Percentiles rank a stretch among this genome's conserved stretches.
Evolutionary conservation across 2,329 filamentous ascomycete genomes (phyloP).

Genomic region (Pseudogymnoascus sp.): DNA sequence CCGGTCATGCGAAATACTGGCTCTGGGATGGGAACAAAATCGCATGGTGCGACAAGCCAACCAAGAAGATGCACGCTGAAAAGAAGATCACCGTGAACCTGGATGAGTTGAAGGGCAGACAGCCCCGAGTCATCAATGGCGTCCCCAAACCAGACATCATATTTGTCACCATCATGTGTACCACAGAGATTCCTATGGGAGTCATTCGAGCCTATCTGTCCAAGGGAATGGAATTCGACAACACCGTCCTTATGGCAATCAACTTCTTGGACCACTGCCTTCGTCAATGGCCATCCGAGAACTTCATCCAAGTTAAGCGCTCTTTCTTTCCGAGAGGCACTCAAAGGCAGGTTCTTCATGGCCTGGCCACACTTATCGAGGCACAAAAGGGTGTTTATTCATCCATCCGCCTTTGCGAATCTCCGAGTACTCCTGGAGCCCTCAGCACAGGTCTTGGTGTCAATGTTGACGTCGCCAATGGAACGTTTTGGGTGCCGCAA

Average conservation of each 20-base stretch:
- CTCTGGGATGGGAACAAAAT: slow-evolving; percentile 79
- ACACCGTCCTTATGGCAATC: slow-evolving; percentile 66
- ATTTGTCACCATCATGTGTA: slow-evolving; percentile 53
- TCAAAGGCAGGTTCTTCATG: slow-evolving; percentile 17
- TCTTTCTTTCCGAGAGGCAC: slow-evolving; percentile 57
- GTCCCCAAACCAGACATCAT: slow-evolving; percentile 36
- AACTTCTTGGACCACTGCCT: slow-evolving; percentile 89
- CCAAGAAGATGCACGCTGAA: neutral
- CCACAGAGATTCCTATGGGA: slow-evolving; percentile 60
- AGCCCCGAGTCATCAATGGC: slow-evolving; percentile 28
- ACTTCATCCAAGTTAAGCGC: slow-evolving; percentile 65
- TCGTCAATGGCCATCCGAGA: slow-evolving; percentile 64
- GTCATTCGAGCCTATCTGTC: slow-evolving; percentile 59
- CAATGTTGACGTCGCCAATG: slow-evolving; percentile 88
- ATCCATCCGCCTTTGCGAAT: slow-evolving; percentile 66
- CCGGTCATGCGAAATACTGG: slow-evolving; percentile 42
- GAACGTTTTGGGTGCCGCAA: slow-evolving; percentile 66
- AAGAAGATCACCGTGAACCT: slow-evolving; percentile 54
- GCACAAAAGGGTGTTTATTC: slow-evolving; percentile 86
- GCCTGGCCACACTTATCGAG: slow-evolving; percentile 59
- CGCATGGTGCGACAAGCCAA: slow-evolving; percentile 57
- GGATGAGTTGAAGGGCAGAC: slow-evolving; percentile 52
- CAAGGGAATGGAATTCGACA: slow-evolving; percentile 51
- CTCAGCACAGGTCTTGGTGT: slow-evolving; percentile 56
- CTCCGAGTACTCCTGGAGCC: slow-evolving; percentile 26